Base-by-base conservation (phyloP, 148 eudicot species). In the Nepenthes gracilis region DNA sequence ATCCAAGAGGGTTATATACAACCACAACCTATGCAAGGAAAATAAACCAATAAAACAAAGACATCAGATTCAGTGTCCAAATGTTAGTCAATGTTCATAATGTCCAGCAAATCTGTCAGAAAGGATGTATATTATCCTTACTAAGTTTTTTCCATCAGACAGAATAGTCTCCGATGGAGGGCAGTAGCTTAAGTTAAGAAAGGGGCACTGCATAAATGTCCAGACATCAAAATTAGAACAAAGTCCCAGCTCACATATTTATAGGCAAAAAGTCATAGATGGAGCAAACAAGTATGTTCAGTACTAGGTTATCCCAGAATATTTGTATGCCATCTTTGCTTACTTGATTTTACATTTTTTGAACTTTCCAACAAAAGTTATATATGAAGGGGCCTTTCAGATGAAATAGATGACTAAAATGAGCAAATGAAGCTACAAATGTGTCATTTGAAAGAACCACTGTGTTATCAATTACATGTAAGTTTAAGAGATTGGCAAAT, bases 1-100 rank as follows among this genome's bases (percentile, higher is more conserved):
- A 86, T 74, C 88, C 93, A 72, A 86, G 73, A 56, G 93, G 70
- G 62, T 86, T 86, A 75, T 83, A 86, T 68, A 81, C 84, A 53
- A 83, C 71, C 48, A 86, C 74, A 15, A 81, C 86, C 94, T 86
- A 40, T 56, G 73, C 36, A 58, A 57, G 57, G 57, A 59, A 78
- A 52, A 9, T 14, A 12, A 43, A 52, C 35, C 8, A 60, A 65
- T 9, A 50, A 36, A 6, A 38, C 10, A 53, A 34, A 59, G 34
- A 56, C 32, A 38, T 54, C 47, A 63, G 10, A 32, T 56, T 43
- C 62, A 32, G 60, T 40, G 56, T 38, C 38, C 63, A 57, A 12
- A 67, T 38, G 43, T 43, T 12, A 43, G 34, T 33, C 10, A 2
- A 12, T 37, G 35, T 15, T 55, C 38, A 51, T 65, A 55, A 13